Evolutionary conservation across 768 basidiomycete genomes (phyloP).

Genomic region (Clitopilus passeckerianus): DNA sequence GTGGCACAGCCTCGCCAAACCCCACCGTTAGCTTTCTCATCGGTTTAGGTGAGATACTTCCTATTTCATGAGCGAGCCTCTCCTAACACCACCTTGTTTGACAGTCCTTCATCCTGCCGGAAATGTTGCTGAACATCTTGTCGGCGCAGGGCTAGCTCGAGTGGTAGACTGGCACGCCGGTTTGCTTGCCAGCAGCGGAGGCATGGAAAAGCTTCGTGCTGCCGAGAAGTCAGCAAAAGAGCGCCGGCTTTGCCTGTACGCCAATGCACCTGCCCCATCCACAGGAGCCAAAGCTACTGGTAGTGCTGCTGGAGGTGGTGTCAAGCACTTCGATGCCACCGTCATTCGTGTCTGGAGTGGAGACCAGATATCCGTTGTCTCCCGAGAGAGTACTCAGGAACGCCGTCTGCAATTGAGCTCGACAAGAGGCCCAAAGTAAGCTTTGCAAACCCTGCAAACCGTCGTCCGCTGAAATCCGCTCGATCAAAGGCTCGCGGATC

Average conservation of each 20-base stretch:
- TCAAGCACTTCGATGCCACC: constrained; percentile 68
- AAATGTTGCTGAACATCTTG: constrained; percentile 88
- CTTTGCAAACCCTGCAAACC: neutral
- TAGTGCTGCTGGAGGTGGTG: constrained; percentile 33
- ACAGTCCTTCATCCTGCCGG: constrained; percentile 87
- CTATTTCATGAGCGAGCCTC: neutral
- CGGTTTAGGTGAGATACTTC: constrained; percentile 56
- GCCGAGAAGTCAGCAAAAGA: constrained; percentile 83
- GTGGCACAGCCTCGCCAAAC: constrained; percentile 44
- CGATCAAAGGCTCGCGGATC: constrained; percentile 64
- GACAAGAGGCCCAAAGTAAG: constrained; percentile 76
- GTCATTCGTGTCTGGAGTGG: constrained; percentile 90
- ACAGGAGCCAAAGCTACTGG: constrained; percentile 43
- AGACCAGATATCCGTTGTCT: constrained; percentile 81
- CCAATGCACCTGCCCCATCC: constrained; percentile 39
- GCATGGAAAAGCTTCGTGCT: constrained; percentile 82
- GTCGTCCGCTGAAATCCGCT: neutral
- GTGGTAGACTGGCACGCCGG: constrained; percentile 98
- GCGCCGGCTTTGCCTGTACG: constrained; percentile 66
- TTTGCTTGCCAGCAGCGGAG: constrained; percentile 78
- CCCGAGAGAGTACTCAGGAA: constrained; percentile 71
- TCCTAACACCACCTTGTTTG: constrained; percentile 1
- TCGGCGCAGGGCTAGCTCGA: constrained; percentile 80
- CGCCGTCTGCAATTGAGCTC: constrained; percentile 85
- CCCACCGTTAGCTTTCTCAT: constrained; percentile 84